Evolutionary conservation across 106 monocot genomes (phyloP).

Genomic region (Chionographis japonica): DNA sequence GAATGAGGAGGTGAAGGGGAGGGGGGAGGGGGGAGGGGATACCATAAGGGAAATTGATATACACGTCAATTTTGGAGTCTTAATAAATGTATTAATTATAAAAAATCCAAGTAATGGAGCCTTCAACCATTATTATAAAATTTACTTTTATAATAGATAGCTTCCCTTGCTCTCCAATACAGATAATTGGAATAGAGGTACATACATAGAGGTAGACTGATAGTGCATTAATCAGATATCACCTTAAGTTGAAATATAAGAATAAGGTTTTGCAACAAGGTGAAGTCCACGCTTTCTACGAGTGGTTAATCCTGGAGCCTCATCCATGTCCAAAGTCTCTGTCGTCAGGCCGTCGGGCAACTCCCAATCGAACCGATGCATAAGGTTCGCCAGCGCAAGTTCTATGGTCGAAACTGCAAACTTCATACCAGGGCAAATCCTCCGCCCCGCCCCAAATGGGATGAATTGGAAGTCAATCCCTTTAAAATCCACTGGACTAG

Average conservation of each 20-base stretch:
- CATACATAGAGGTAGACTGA: background rate
- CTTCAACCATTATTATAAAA: no score
- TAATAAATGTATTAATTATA: no score
- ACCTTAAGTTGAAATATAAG: background rate
- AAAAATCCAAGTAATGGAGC: no score
- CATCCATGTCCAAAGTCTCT: background rate
- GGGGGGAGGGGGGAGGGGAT: no score
- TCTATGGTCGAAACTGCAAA: conserved; percentile 10
- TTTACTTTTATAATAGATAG: no score
- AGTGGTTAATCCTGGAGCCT: no score
- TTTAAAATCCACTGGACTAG: background rate
- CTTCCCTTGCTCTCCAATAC: no score
- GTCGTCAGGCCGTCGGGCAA: background rate
- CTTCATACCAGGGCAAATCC: conserved; percentile 21
- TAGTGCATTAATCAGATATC: background rate
- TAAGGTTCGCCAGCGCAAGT: conserved; percentile 18
- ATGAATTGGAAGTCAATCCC: background rate
- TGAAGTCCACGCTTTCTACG: background rate
- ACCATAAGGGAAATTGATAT: no score
- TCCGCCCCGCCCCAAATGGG: conserved; percentile 1
- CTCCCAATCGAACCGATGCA: conserved; percentile 17
- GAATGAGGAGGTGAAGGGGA: no score
- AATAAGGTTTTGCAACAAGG: conserved; percentile 6
- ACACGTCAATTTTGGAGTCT: no score
- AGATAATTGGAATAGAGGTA: no score